Evolutionary conservation across 257 asterid genomes (phyloP).

Genomic region (Eucommia ulmoides): DNA sequence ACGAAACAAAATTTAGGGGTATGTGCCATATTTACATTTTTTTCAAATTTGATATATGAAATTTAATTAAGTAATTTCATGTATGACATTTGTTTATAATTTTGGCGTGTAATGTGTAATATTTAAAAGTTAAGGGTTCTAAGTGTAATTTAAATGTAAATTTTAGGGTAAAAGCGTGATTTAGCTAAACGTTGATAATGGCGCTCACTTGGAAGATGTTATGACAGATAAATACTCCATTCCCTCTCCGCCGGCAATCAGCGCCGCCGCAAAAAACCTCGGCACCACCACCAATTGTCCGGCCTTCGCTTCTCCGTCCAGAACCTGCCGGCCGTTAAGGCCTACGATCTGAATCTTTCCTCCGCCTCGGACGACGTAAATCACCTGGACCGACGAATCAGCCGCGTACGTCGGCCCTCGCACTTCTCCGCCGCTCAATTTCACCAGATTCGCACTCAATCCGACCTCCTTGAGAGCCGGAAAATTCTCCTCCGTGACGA

Average conservation of each 20-base stretch:
- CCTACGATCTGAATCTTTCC: conserved; percentile 28
- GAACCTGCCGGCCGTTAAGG: conserved; percentile 17
- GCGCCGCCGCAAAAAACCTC: conserved; percentile 19
- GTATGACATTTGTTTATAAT: no score
- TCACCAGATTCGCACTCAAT: conserved; percentile 17
- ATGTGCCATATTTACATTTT: no score
- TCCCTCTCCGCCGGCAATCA: conserved; percentile 19
- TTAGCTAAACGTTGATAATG: no score
- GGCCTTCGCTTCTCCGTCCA: conserved; percentile 13
- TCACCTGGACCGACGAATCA: conserved; percentile 15
- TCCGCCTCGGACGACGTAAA: conserved; percentile 23
- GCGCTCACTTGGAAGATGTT: conserved; percentile 25
- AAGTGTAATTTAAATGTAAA: neutral
- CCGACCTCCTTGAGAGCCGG: conserved; percentile 12
- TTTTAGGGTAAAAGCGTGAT: neutral
- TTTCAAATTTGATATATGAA: no score
- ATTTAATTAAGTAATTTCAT: no score
- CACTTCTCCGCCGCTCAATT: conserved; percentile 6
- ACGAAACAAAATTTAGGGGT: no score
- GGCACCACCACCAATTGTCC: conserved; percentile 34
- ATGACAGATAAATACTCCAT: conserved; percentile 18
- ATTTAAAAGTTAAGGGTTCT: neutral
- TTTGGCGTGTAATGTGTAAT: no score
- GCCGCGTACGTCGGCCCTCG: conserved; percentile 14
- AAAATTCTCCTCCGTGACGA: conserved; percentile 8